phyloP scores from a whole-genome alignment of 352 stramenopile species.

The Aphanomyces invadans region DNA sequence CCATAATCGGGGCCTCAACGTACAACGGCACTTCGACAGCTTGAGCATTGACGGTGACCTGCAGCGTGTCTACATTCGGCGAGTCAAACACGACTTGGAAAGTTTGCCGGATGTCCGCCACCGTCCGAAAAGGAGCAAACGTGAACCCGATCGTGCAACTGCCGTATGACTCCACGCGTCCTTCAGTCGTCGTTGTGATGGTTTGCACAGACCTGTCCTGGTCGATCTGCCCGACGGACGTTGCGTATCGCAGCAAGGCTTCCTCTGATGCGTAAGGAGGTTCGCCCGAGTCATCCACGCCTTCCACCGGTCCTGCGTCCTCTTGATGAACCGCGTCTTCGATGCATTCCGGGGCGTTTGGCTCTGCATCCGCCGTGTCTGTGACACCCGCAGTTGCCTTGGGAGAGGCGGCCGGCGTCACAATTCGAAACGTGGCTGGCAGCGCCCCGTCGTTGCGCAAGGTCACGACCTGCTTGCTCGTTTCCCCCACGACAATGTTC shows the following conservation, averaged over 20 bases:
- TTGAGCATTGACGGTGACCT: constrained; percentile 29
- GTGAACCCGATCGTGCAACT: constrained; percentile 22
- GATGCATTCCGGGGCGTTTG: too few species aligned
- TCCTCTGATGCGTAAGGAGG: constrained; percentile 6
- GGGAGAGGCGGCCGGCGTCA: not conserved
- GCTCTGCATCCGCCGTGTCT: too few species aligned
- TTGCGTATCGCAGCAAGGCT: constrained; percentile 13
- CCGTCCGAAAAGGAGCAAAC: constrained; percentile 25
- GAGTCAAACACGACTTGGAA: constrained; percentile 31
- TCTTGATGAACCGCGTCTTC: too few species aligned
- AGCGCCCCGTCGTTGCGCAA: constrained; percentile 73
- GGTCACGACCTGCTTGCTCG: constrained; percentile 37
- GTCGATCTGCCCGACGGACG: constrained; percentile 22
- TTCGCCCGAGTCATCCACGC: constrained; percentile 2
- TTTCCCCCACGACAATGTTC: constrained; percentile 76
- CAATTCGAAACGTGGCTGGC: constrained; percentile 41
- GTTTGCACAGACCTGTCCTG: constrained; percentile 14
- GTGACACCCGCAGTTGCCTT: not conserved
- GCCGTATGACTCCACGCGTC: constrained; percentile 25
- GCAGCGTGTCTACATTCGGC: constrained; percentile 22
- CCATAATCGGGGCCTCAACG: constrained; percentile 34
- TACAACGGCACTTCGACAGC: constrained; percentile 37
- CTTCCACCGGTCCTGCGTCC: not conserved
- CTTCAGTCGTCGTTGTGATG: constrained; percentile 19
- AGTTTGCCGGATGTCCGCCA: constrained; percentile 1